These are phyloP conservation scores for Chrysanthemum seticuspe DNA, from an alignment of 129 eudicot species.

Conservation along the genomic window DNA sequence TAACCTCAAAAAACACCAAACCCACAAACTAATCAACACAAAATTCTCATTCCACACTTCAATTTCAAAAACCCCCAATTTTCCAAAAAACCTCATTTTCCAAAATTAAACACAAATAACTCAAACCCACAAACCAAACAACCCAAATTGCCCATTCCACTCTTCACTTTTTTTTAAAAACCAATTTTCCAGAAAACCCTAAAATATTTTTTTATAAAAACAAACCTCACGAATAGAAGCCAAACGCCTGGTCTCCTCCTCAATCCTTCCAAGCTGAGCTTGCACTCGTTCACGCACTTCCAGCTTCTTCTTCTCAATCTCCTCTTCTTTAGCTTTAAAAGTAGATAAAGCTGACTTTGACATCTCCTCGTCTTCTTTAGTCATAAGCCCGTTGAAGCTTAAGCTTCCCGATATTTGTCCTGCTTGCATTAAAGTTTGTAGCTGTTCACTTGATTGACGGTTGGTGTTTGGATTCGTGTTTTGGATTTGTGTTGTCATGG, in stretches of 20 bases:
- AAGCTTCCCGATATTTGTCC: constrained; percentile 77
- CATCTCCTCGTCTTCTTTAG: constrained; percentile 84
- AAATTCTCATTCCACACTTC: too few species aligned
- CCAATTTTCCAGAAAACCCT: too few species aligned
- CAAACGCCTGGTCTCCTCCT: constrained; percentile 85
- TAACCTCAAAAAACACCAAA: too few species aligned
- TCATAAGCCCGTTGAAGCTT: constrained; percentile 72
- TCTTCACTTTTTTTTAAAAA: too few species aligned
- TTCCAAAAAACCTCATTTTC: too few species aligned
- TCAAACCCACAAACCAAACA: too few species aligned
- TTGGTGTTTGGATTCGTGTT: too few species aligned
- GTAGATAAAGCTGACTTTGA: constrained; percentile 81
- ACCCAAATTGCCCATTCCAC: too few species aligned
- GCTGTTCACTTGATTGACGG: constrained; percentile 42
- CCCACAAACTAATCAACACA: too few species aligned
- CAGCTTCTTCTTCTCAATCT: constrained; percentile 88
- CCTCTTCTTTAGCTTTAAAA: constrained; percentile 92
- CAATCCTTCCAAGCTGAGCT: constrained; percentile 87
- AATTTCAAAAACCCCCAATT: too few species aligned
- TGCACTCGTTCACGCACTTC: constrained; percentile 85
- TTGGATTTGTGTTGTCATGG: too few species aligned
- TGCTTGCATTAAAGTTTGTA: constrained; percentile 64
- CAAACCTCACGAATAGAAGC: constrained; percentile 88
- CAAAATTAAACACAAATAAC: too few species aligned
- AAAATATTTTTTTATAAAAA: background rate